These are phyloP conservation scores for Pythium phragmitis DNA, from an alignment of 352 stramenopile genomes.

Conservation along the genomic window DNA sequence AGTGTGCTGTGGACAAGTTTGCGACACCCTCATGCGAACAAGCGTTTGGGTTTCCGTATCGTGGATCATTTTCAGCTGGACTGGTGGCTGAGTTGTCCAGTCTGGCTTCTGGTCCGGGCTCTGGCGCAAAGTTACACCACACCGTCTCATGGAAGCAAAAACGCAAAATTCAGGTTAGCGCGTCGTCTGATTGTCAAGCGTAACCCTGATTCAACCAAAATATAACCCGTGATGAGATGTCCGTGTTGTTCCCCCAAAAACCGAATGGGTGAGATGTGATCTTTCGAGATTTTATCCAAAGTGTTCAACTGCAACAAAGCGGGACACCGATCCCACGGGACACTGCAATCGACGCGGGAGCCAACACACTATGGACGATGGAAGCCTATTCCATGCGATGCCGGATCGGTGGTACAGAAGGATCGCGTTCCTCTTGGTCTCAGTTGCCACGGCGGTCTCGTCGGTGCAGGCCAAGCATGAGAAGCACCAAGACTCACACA, in stretches of 20 bases:
- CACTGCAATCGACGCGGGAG: not conserved
- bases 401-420: not conserved
- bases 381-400: not conserved
- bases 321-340: not conserved
- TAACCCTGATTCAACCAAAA: not conserved
- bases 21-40: not conserved
- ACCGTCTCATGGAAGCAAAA: constrained; percentile 4
- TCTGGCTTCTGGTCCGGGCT: not conserved
- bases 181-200: not conserved
- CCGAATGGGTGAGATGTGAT: not conserved
- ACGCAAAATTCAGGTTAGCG: constrained; percentile 2
- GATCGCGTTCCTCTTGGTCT: not conserved
- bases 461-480: not conserved
- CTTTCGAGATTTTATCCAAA: not conserved
- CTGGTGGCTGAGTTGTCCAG: not conserved
- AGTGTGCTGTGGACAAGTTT: not conserved
- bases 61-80: constrained; percentile 1
- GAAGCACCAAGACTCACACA: not conserved
- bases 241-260: not conserved
- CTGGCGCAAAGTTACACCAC: not conserved
- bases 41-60: not conserved
- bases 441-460: not conserved
- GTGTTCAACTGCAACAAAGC: too few species aligned
- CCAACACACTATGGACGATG: not conserved
- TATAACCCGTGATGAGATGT: too few species aligned